phyloP scores from a whole-genome alignment of 176 grass and related monocot genomes.

The Guadua angustifolia region DNA sequence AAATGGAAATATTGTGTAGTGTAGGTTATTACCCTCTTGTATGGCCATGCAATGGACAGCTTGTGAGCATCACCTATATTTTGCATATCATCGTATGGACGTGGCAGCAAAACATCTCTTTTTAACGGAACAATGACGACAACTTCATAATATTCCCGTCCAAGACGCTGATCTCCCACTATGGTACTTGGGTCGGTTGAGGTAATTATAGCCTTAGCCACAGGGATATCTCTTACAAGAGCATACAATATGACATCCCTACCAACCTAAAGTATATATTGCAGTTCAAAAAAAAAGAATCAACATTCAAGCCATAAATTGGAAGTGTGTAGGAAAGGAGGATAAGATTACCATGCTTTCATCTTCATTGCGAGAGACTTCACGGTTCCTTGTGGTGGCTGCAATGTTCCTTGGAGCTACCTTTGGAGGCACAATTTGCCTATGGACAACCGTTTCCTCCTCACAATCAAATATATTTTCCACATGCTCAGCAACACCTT shows the following conservation, averaged over 20 bases:
- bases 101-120: background rate
- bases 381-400: background rate
- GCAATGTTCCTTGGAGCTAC: background rate
- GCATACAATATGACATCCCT: background rate
- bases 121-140: background rate
- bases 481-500: background rate
- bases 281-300: background rate
- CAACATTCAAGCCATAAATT: no score
- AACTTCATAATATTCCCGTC: background rate
- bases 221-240: background rate
- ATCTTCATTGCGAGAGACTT: background rate
- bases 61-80: background rate
- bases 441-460: background rate
- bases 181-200: background rate
- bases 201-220: background rate
- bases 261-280: background rate
- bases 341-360: background rate
- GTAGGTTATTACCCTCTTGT: background rate
- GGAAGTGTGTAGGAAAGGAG: no score
- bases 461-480: background rate
- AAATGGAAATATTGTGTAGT: background rate
- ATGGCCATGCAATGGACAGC: background rate
- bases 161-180: background rate
- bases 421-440: background rate
- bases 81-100: background rate